Evolutionary conservation across 108 stramenopile genomes (phyloP).

Genomic region (Craspedostauros australis): DNA sequence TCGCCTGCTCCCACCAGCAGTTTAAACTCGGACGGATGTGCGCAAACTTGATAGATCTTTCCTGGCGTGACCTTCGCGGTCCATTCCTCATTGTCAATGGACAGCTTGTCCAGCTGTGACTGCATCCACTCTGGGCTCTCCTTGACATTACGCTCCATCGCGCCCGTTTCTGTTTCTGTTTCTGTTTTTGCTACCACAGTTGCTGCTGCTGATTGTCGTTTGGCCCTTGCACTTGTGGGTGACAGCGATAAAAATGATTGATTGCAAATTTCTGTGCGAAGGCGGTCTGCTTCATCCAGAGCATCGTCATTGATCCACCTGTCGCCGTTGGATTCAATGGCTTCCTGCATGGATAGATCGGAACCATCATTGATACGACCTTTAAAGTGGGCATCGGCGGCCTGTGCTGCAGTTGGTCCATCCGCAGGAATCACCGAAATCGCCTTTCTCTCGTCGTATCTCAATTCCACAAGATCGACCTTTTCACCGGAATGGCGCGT

Average conservation of each 20-base stretch:
- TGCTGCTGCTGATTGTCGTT: conserved; percentile 9
- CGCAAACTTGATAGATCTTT: conserved; percentile 58
- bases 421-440: conserved; percentile 9
- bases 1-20: conserved; percentile 69
- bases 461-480: conserved; percentile 12
- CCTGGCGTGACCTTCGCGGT: conserved; percentile 76
- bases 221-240: background rate
- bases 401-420: background rate
- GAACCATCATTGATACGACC: conserved; percentile 71
- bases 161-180: background rate
- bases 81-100: conserved; percentile 47
- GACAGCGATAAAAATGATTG: conserved; percentile 2
- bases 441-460: conserved; percentile 15
- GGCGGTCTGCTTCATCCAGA: conserved; percentile 26
- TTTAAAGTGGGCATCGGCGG: conserved; percentile 34
- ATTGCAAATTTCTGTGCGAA: conserved; percentile 9
- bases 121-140: conserved; percentile 1
- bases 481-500: conserved; percentile 15
- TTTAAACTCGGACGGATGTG: conserved; percentile 53
- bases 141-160: conserved; percentile 1
- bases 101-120: conserved; percentile 29
- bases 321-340: conserved; percentile 37
- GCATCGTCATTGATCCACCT: conserved; percentile 54
- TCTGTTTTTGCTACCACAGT: conserved; percentile 6
- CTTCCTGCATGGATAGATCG: conserved; percentile 40